Evolutionary conservation across 441 rosid genomes (phyloP).

Genomic region (Geranium incanum): DNA sequence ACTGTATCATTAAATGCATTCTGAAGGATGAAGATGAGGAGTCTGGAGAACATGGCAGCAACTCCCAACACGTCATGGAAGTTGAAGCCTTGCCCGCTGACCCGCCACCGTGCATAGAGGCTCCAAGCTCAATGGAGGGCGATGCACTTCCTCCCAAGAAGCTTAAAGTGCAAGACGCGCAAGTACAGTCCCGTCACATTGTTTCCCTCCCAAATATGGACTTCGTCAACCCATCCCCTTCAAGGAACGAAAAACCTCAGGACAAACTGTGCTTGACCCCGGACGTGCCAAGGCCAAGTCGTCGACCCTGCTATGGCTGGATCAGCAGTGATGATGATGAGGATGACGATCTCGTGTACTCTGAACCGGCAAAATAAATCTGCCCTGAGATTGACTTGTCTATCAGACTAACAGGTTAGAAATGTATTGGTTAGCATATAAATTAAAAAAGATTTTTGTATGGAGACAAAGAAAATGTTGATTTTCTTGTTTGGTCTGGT

Average conservation of each 20-base stretch:
- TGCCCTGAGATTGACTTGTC: neutral
- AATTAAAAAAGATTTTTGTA: too few relatives aligned
- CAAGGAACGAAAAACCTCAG: constrained; percentile 9
- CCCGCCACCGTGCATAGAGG: neutral
- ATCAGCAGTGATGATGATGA: constrained; percentile 26
- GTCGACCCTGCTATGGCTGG: constrained; percentile 28
- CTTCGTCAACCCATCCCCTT: constrained; percentile 2
- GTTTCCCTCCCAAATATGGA: neutral
- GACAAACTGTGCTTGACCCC: constrained; percentile 5
- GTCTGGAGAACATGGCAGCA: neutral
- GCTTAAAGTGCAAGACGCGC: too few relatives aligned
- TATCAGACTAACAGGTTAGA: neutral
- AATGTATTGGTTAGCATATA: too few relatives aligned
- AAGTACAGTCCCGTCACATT: neutral
- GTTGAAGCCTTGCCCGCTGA: neutral
- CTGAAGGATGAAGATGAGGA: neutral
- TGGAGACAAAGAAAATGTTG: too few relatives aligned
- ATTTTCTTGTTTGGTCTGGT: neutral
- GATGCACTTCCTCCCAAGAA: neutral
- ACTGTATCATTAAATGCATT: neutral
- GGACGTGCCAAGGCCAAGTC: neutral
- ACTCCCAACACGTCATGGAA: neutral
- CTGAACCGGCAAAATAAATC: constrained; percentile 1
- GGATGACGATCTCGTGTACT: constrained; percentile 2
- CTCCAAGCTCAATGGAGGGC: neutral